A percentile compares a stretch with the other conserved stretches of the same genome.
phyloP scores from a whole-genome alignment of 805 yeast species.

The Teunomyces funiuensis region DNA sequence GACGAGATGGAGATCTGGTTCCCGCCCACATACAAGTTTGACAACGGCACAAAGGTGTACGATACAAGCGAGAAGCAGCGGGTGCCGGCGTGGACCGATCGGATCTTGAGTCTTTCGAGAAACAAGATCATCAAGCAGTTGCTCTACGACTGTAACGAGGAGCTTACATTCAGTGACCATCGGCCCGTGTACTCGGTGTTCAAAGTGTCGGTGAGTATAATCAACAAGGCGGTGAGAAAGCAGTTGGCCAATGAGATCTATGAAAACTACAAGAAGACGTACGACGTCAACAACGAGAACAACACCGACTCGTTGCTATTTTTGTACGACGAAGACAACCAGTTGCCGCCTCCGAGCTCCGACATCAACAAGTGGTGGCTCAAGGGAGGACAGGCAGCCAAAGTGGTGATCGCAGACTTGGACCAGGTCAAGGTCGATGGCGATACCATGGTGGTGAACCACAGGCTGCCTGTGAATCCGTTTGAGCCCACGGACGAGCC shows the following conservation, averaged over 20 bases:
- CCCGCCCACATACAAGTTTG: constrained; percentile 90
- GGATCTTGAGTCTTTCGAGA: constrained; percentile 63
- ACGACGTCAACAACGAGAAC: constrained; percentile 40
- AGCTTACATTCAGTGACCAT: constrained; percentile 78
- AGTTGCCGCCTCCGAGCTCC: constrained; percentile 85
- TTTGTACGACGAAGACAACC: constrained; percentile 28
- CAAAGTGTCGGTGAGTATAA: constrained; percentile 58
- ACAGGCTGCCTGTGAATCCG: constrained; percentile 70
- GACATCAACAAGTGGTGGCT: constrained; percentile 91
- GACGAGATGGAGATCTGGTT: constrained; percentile 76
- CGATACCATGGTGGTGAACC: constrained; percentile 54
- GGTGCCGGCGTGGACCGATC: constrained; percentile 95
- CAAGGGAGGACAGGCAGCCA: constrained; percentile 71
- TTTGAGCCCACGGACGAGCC: constrained; percentile 54
- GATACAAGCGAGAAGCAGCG: constrained; percentile 92
- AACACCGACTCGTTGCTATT: constrained; percentile 24
- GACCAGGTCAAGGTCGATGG: constrained; percentile 23
- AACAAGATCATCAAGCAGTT: constrained; percentile 59
- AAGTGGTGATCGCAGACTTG: constrained; percentile 54
- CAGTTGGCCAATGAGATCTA: constrained; percentile 59
- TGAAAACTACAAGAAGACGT: constrained; percentile 49
- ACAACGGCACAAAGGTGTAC: constrained; percentile 74
- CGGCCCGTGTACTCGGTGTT: constrained; percentile 83
- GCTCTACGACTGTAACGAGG: constrained; percentile 57
- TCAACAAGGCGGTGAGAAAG: constrained; percentile 61